Conservation (phyloP, 2,329 filamentous ascomycete genomes). For the Pseudomassariella vexata region DNA sequence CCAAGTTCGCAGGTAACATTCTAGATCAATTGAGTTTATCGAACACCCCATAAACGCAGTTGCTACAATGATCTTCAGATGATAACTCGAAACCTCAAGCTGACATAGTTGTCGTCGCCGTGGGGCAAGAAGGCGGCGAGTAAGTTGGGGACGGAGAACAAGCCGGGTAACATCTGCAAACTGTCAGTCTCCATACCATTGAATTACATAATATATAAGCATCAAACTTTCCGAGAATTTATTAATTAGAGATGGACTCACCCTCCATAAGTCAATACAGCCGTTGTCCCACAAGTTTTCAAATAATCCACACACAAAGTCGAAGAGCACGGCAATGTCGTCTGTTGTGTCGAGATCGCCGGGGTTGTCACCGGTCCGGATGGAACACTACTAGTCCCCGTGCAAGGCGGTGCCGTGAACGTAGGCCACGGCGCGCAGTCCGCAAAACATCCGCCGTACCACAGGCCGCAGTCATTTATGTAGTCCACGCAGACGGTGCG, state of each 20-base stretch:
- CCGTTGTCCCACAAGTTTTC: constrained; percentile 1
- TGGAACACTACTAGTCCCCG: too few species aligned
- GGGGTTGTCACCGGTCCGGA: too few species aligned
- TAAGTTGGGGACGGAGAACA: background rate
- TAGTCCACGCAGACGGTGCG: constrained; percentile 12
- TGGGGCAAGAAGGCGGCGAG: constrained; percentile 1
- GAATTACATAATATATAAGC: too few species aligned
- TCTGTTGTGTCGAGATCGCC: background rate
- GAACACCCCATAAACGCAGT: too few species aligned
- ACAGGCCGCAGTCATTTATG: constrained; percentile 13
- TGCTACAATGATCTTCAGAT: too few species aligned
- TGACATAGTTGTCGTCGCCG: too few species aligned
- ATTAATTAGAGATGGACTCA: background rate
- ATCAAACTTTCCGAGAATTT: too few species aligned
- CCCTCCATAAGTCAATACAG: constrained; percentile 4
- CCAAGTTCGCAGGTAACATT: too few species aligned
- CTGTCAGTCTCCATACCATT: background rate
- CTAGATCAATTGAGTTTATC: too few species aligned
- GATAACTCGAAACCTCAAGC: too few species aligned
- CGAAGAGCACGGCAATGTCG: background rate
- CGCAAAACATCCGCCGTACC: constrained; percentile 12
- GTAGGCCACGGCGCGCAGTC: constrained; percentile 5
- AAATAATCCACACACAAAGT: constrained; percentile 1
- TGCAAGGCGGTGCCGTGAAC: constrained; percentile 6
- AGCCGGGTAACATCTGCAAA: background rate